Evolutionary conservation across 345 rosid genomes (phyloP).

Genomic region (Hibiscus trionum): DNA sequence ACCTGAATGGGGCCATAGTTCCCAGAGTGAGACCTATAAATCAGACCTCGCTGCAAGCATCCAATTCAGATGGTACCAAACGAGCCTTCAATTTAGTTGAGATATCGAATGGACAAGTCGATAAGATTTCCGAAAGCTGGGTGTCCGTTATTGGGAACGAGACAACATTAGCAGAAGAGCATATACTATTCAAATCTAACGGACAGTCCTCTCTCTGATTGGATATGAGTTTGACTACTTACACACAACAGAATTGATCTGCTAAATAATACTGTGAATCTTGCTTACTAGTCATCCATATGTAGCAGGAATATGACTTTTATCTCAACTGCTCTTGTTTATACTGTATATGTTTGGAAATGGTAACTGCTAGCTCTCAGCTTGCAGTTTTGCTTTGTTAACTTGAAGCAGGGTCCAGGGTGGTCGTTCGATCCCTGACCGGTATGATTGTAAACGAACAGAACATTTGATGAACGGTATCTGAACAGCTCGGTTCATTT

Average conservation of each 20-base stretch:
- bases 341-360: neutral
- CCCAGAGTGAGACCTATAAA: conserved; percentile 42
- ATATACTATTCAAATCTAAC: conserved; percentile 26
- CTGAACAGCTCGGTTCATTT: neutral
- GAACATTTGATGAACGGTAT: neutral
- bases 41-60: conserved; percentile 4
- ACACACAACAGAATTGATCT: neutral
- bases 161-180: conserved; percentile 44
- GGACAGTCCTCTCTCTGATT: neutral
- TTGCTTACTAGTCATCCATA: neutral
- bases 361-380: neutral
- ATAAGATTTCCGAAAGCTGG: conserved; percentile 65
- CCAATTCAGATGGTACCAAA: conserved; percentile 31
- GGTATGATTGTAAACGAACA: no score
- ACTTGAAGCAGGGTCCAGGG: neutral
- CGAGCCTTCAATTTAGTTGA: conserved; percentile 70
- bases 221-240: neutral
- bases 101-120: conserved; percentile 45
- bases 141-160: conserved; percentile 45
- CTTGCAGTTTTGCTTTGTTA: neutral
- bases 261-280: neutral
- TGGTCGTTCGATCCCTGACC: neutral
- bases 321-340: neutral
- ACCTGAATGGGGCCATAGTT: conserved; percentile 75
- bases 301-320: neutral